Evolutionary conservation across 768 basidiomycete genomes (phyloP).

Genomic region (Leccinum uliginosum): DNA sequence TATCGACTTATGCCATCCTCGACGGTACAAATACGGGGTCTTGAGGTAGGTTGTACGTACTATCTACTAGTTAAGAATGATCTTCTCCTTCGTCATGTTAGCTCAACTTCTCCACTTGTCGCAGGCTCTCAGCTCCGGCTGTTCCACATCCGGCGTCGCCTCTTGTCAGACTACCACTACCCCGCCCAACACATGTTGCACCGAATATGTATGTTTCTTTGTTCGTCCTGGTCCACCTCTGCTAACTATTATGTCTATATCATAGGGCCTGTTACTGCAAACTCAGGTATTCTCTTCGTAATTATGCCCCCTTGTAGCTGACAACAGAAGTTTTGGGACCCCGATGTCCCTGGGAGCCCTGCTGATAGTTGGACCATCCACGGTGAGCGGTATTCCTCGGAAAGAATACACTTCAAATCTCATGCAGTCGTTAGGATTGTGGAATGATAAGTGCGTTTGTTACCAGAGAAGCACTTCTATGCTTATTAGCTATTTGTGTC

Average conservation of each 20-base stretch:
- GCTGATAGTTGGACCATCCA: slow-evolving; percentile 71
- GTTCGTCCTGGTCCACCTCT: not conserved
- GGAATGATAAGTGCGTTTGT: slow-evolving; percentile 55
- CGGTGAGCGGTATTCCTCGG: slow-evolving; percentile 38
- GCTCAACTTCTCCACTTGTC: slow-evolving; percentile 19
- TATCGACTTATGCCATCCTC: no score
- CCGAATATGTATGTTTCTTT: slow-evolving; percentile 48
- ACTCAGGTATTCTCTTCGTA: slow-evolving; percentile 37
- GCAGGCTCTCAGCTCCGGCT: slow-evolving; percentile 42
- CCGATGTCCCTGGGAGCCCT: slow-evolving; percentile 58
- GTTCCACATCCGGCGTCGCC: slow-evolving; percentile 41
- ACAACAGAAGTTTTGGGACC: slow-evolving; percentile 66
- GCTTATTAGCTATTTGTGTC: not conserved
- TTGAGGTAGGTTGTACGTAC: not conserved
- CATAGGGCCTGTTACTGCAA: slow-evolving; percentile 57
- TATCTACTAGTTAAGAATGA: slow-evolving; percentile 3
- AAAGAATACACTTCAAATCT: not conserved
- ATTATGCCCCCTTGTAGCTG: not conserved
- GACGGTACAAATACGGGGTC: slow-evolving; percentile 15
- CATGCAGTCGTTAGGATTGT: slow-evolving; percentile 43
- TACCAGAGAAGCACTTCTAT: not conserved
- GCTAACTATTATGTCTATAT: not conserved
- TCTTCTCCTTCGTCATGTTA: slow-evolving; percentile 18
- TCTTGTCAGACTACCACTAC: slow-evolving; percentile 51
- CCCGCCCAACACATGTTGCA: slow-evolving; percentile 52